phyloP scores from a whole-genome alignment of 345 rosid species.

The Populus alba region DNA sequence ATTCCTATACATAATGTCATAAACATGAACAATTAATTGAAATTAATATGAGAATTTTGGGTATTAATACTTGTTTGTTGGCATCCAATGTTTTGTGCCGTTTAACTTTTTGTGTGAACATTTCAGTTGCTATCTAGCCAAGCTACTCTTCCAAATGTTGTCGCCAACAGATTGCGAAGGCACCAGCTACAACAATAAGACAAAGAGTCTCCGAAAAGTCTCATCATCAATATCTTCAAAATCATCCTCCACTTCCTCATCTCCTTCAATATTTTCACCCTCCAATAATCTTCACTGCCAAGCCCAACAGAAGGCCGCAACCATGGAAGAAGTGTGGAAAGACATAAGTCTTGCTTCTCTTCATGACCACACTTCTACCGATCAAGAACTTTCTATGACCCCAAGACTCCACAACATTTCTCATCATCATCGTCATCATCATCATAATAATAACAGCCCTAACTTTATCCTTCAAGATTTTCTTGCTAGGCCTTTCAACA shows the following conservation, averaged over 20 bases:
- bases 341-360: conserved; percentile 60
- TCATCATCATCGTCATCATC: conserved; percentile 16
- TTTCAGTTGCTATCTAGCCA: too few species aligned
- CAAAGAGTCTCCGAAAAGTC: too few species aligned
- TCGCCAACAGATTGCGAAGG: too few species aligned
- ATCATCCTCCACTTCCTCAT: background rate
- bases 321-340: conserved; percentile 88
- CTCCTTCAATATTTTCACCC: conserved; percentile 7
- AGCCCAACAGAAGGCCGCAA: conserved; percentile 13
- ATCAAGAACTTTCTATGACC: conserved; percentile 23
- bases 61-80: too few species aligned
- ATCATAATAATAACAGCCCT: conserved; percentile 1
- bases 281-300: background rate
- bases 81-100: too few species aligned
- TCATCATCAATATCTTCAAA: background rate
- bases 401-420: conserved; percentile 19
- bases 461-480: conserved; percentile 65
- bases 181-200: too few species aligned
- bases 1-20: too few species aligned
- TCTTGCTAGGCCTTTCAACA: conserved; percentile 40
- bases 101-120: too few species aligned
- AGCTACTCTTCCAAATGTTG: too few species aligned
- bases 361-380: conserved; percentile 26
- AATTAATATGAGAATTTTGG: too few species aligned
- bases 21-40: too few species aligned